Evolutionary conservation across 805 yeast genomes (phyloP).

Genomic region (Suhomyces xylopsoci): DNA sequence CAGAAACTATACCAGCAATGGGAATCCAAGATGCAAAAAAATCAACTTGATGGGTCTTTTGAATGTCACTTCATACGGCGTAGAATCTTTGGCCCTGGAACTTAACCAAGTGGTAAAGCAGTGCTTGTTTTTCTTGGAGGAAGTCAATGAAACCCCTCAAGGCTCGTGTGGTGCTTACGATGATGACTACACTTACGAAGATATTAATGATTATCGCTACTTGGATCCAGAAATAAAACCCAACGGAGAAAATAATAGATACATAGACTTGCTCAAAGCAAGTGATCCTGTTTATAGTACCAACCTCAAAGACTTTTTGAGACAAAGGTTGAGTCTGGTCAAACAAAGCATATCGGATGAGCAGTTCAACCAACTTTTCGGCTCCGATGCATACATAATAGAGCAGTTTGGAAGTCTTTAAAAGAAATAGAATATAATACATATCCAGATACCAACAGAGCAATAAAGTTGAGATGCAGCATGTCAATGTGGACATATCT

Average conservation of each 20-base stretch:
- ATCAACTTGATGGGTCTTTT: slow-evolving; percentile 61
- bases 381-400: neutral
- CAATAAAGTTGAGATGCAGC: neutral
- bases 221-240: slow-evolving; percentile 40
- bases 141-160: slow-evolving; percentile 54
- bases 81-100: neutral
- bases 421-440: neutral
- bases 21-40: slow-evolving; percentile 75
- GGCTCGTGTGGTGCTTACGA: slow-evolving; percentile 37
- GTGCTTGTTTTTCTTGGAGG: slow-evolving; percentile 60
- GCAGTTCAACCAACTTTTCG: neutral
- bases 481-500: neutral
- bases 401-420: slow-evolving; percentile 1
- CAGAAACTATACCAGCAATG: slow-evolving; percentile 47
- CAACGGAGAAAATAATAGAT: slow-evolving; percentile 42
- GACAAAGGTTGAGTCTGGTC: neutral
- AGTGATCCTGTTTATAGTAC: slow-evolving; percentile 41
- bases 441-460: neutral
- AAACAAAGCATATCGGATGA: neutral
- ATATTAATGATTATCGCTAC: slow-evolving; percentile 41
- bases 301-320: slow-evolving; percentile 39
- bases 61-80: slow-evolving; percentile 37
- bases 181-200: slow-evolving; percentile 37
- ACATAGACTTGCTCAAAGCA: slow-evolving; percentile 27
- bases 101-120: slow-evolving; percentile 21